Evolutionary conservation across 306 rosid species (phyloP), one percentile per base, ranked within the genome.

Genomic region (Morella rubra): DNA sequence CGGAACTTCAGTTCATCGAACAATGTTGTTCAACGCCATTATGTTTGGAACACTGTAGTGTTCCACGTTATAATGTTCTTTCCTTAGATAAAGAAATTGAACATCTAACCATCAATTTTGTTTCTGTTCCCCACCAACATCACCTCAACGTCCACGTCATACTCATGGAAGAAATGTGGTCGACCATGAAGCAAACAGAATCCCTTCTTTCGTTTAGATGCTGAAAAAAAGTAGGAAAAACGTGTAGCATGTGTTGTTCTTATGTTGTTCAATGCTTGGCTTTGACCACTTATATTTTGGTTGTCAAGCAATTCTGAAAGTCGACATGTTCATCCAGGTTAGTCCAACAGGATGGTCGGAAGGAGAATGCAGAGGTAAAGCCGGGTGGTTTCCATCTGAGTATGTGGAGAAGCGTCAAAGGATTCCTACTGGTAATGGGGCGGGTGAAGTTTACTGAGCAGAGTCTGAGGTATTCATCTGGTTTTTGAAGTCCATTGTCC

Each of bases 331-430:
- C 73, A 45, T 62, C 2, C 90, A 95, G 98, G 92, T 91, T 82
- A 92, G 71, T 69, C 69, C 85, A 62, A 59, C 97, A 55, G 99
- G 99, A 58, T 95, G 99, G 99, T 87, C 99, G 46, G 99, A 95
- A 88, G 99, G 99, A 72, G 97, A 95, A 85, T 92, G 93, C 87
- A 90, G 86, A 44, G 97, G 99, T 27, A 84, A 74, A 71, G 92
- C 89, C 8, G 99, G 99, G 69, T 95, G 99, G 99, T 95, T 95
- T 86, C 98, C 99, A 71, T 88, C 97, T 18, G 81, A 83, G 45
- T 89, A 77, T 51, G 96, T 92, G 52, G 97, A 91, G 91, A 95
- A 86, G 88, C 90, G 97, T 59, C 97, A 92, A 80, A 81, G 92
- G 73, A 54, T 92, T 85, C 96, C 97, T 14, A 81, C 97, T 56